Conservation (phyloP, 352 stramenopile species). For the Pythium aristosporum region DNA sequence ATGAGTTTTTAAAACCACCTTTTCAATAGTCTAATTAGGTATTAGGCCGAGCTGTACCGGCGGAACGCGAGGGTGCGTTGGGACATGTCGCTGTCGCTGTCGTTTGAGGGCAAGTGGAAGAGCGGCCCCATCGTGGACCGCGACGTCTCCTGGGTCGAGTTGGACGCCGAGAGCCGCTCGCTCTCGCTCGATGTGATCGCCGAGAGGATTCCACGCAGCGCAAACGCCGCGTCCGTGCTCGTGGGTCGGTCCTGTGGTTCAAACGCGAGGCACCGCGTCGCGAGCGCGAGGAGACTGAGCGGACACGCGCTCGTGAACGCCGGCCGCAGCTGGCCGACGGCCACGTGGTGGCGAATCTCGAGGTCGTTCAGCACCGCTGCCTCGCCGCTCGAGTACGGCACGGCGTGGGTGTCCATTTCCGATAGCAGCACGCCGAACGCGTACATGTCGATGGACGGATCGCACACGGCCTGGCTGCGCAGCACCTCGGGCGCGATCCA, state of each 20-base stretch:
- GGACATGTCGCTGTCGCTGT: conserved; percentile 28
- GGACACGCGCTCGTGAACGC: conserved; percentile 34
- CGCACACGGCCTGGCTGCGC: conserved; percentile 10
- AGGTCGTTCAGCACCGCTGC: conserved; percentile 16
- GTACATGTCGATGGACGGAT: conserved; percentile 32
- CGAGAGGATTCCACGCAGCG: conserved; percentile 24
- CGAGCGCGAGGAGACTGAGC: conserved; percentile 29
- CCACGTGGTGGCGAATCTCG: conserved; percentile 32
- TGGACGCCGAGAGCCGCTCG: conserved; percentile 11
- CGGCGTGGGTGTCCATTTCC: conserved; percentile 33
- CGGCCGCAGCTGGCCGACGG: conserved; percentile 31
- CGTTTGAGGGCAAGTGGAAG: conserved; percentile 6
- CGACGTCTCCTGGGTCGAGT: not conserved
- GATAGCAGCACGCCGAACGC: conserved; percentile 30
- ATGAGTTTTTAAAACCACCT: conserved; percentile 16
- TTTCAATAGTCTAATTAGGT: no score
- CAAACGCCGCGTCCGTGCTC: conserved; percentile 25
- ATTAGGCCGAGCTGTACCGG: conserved; percentile 11
- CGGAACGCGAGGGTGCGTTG: conserved; percentile 37
- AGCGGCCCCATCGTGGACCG: conserved; percentile 18
- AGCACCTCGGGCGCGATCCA: conserved; percentile 30
- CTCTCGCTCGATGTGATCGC: conserved; percentile 13
- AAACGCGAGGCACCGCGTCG: conserved; percentile 33
- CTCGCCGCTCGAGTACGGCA: conserved; percentile 23
- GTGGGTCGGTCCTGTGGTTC: conserved; percentile 32